Conservation (phyloP, 2,329 filamentous ascomycete genomes). For the Mollisia scopiformis region DNA sequence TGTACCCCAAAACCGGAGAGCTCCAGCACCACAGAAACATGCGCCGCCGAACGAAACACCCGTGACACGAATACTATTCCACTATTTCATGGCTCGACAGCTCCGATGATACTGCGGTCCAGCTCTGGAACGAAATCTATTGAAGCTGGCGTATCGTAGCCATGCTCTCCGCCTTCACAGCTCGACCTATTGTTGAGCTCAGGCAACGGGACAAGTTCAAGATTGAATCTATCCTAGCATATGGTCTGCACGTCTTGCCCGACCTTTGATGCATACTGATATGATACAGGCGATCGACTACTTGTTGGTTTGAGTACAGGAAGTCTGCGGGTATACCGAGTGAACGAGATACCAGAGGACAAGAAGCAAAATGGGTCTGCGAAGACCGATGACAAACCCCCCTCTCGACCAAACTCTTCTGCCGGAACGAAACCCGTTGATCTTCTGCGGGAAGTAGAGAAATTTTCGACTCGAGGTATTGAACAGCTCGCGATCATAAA, state of each 20-base stretch:
- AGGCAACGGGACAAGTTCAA: constrained; percentile 93
- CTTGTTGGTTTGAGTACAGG: constrained; percentile 92
- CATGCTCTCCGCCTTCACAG: constrained; percentile 98
- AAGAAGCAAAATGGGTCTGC: constrained; percentile 42
- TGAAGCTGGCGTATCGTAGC: constrained; percentile 39
- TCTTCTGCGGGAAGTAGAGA: constrained; percentile 87
- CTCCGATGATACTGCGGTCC: constrained; percentile 23
- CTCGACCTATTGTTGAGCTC: constrained; percentile 95
- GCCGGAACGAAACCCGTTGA: constrained; percentile 66
- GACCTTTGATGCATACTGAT: constrained; percentile 19
- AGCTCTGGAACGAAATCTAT: constrained; percentile 12
- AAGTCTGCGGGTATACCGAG: constrained; percentile 84
- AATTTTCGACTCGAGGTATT: constrained; percentile 86
- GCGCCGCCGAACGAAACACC: constrained; percentile 23
- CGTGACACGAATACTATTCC: constrained; percentile 5
- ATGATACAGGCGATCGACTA: constrained; percentile 73
- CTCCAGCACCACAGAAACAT: constrained; percentile 15
- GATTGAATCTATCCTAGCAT: constrained; percentile 93
- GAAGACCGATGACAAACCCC: constrained; percentile 33
- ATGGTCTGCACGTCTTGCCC: constrained; percentile 58
- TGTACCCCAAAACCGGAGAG: constrained; percentile 2
- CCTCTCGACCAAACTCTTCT: constrained; percentile 30
- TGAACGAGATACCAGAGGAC: constrained; percentile 67
- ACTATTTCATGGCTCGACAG: constrained; percentile 5
- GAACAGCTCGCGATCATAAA: constrained; percentile 96